Base-by-base conservation (phyloP, 2,329 filamentous ascomycete genomes). In the Pyrenochaeta sp. region DNA sequence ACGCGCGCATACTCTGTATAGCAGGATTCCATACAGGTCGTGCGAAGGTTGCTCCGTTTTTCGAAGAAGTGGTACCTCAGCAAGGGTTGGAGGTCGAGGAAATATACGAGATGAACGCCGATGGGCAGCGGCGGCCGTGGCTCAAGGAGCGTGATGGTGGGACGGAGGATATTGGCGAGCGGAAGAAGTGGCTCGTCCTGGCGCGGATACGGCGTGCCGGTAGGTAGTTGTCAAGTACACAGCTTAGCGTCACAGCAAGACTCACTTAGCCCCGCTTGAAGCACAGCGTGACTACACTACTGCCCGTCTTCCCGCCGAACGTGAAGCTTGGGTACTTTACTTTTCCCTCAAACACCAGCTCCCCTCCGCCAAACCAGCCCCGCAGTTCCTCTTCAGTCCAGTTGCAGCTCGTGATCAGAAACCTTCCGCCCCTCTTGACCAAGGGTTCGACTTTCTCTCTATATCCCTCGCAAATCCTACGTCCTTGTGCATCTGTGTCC, bases 361-460 rank as follows among this genome's bases (percentile, higher is more conserved):
- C 72, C 53, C 77, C 61, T 4, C 73, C 68, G 50, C 85, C 87
- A 74, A 98, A 95, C 93, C 94, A 98, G 15, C 79, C 80, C 59
- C 85, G 82, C 69, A 99, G 79, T 81, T 99, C 95, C 40, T 88
- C 86, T 80, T 95, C 93, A 1, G 94, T 98, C 95, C 95, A 99
- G 79, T 99, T 99, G 77, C 95, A 99, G 78, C 93, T 97, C 53
- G 95, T 98, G 52, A 99, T 87, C 58, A 97, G 78, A 68, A 98
- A 86, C 25, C 92, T 82, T 0, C 92, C 92, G 1, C 89, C 90
- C 0, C 79, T 80, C 67, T 86, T 88, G 50, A 98, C 84, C 62
- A 98, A 82, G 28, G 78, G 79, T 60, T 89, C 81, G 32, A 94
- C 88, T 51, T 87, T 86, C 46, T 84, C 83, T 47, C 86, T 85